Evolutionary conservation across 495 filamentous ascomycete genomes (phyloP).

Genomic region (Jackrogersella multiformis): DNA sequence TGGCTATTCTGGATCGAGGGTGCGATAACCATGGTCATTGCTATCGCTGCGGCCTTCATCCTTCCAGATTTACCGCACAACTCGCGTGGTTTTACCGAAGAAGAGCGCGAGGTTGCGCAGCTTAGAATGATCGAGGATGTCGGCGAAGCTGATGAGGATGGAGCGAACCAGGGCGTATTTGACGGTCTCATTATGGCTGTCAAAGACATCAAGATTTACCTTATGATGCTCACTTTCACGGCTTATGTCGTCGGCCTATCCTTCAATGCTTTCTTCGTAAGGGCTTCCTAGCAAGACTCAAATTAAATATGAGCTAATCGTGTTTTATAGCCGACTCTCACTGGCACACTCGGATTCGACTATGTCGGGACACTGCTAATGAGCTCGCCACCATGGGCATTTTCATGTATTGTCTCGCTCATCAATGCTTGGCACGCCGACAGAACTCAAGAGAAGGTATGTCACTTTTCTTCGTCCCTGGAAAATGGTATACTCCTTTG

Average conservation of each 20-base stretch:
- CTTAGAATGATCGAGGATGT: constrained; percentile 79
- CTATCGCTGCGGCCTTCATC: constrained; percentile 62
- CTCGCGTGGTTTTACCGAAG: constrained; percentile 71
- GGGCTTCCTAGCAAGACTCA: constrained; percentile 64
- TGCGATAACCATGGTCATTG: constrained; percentile 57
- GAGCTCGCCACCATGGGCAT: constrained; percentile 75
- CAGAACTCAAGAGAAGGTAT: constrained; percentile 69
- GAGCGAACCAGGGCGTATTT: constrained; percentile 65
- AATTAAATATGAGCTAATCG: constrained; percentile 65
- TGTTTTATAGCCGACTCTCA: constrained; percentile 79
- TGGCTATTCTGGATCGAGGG: constrained; percentile 84
- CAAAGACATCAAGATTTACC: constrained; percentile 73
- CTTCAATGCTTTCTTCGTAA: constrained; percentile 62
- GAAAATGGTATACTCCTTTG: not conserved
- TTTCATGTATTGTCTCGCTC: constrained; percentile 74
- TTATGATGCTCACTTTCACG: constrained; percentile 55
- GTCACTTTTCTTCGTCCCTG: not conserved
- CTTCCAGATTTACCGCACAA: constrained; percentile 80
- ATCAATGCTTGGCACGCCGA: constrained; percentile 80
- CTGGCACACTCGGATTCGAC: constrained; percentile 73
- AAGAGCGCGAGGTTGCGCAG: constrained; percentile 71
- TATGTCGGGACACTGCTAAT: constrained; percentile 77
- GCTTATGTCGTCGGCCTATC: constrained; percentile 50
- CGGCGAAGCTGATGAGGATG: constrained; percentile 73
- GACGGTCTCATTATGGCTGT: constrained; percentile 76